phyloP scores from a whole-genome alignment of 768 basidiomycete species.

The Suillus lakei region DNA sequence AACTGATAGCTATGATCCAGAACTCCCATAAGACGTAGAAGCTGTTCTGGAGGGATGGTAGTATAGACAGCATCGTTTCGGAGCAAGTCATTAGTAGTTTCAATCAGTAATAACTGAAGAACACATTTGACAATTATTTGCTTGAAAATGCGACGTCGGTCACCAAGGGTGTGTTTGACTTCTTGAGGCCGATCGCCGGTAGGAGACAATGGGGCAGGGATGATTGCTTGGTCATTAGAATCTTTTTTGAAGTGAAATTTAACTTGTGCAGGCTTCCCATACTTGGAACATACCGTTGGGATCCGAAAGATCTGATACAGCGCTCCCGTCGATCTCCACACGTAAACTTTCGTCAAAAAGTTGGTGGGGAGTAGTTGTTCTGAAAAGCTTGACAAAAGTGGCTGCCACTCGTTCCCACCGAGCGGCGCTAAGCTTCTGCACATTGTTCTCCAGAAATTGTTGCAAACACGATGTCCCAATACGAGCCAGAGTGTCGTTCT shows the following conservation, averaged over 20 bases:
- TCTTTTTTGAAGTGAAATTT: slow-evolving; percentile 47
- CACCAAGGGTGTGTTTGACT: slow-evolving; percentile 58
- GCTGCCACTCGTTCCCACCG: slow-evolving; percentile 93
- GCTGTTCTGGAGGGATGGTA: slow-evolving; percentile 92
- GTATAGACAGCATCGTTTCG: slow-evolving; percentile 91
- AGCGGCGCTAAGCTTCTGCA: slow-evolving; percentile 78
- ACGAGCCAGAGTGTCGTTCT: slow-evolving; percentile 96
- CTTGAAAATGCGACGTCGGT: slow-evolving; percentile 88
- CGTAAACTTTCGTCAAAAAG: slow-evolving; percentile 92
- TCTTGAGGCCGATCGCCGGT: slow-evolving; percentile 59
- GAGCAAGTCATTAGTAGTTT: slow-evolving; percentile 94
- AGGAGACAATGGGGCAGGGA: slow-evolving; percentile 90
- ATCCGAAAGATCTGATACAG: slow-evolving; percentile 57
- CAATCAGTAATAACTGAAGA: slow-evolving; percentile 92
- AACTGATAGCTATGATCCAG: slow-evolving; percentile 98
- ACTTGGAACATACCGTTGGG: slow-evolving; percentile 31
- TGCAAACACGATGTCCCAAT: slow-evolving; percentile 98
- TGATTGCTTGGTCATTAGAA: slow-evolving; percentile 63
- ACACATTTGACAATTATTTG: slow-evolving; percentile 99
- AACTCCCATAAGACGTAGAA: slow-evolving; percentile 92
- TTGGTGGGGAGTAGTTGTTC: slow-evolving; percentile 96
- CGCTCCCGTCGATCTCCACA: slow-evolving; percentile 73
- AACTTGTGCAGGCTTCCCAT: slow-evolving; percentile 2
- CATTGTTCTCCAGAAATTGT: slow-evolving; percentile 92
- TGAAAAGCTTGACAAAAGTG: slow-evolving; percentile 95